These are phyloP conservation scores for Helicosporidium sp. DNA, from an alignment of 139 green algal species.

Conservation along the genomic window DNA sequence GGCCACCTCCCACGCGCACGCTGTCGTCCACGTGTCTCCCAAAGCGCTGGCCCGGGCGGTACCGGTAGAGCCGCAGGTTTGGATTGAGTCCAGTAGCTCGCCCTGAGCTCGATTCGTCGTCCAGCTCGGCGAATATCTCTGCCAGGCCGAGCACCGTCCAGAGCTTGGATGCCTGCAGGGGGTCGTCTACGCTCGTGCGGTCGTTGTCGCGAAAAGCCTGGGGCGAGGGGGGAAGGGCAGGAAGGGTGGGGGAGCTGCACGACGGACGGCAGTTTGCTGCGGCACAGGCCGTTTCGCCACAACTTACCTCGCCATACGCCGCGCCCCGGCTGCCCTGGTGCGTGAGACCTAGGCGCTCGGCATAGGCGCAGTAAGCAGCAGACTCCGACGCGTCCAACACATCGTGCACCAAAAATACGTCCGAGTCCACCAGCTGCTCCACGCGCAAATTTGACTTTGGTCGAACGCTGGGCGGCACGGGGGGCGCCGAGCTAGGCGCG, in stretches of 20 bases:
- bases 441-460: not conserved
- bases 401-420: not conserved
- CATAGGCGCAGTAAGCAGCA: not conserved
- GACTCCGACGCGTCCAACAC: not conserved
- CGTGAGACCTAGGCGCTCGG: slow-evolving; percentile 22
- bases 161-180: slow-evolving; percentile 6
- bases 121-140: slow-evolving; percentile 4
- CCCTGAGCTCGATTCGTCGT: slow-evolving; percentile 7
- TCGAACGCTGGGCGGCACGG: not conserved
- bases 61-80: slow-evolving; percentile 51
- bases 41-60: slow-evolving; percentile 31
- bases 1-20: slow-evolving; percentile 7
- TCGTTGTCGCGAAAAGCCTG: slow-evolving; percentile 35
- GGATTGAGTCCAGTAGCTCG: slow-evolving; percentile 24
- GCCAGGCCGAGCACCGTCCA: slow-evolving; percentile 20
- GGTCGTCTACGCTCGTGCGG: slow-evolving; percentile 17
- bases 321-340: slow-evolving; percentile 30
- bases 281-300: too few relatives aligned
- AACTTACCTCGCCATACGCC: slow-evolving; percentile 34
- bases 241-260: not conserved
- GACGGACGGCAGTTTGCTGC: not conserved
- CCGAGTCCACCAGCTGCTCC: not conserved
- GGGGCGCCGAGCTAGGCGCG: too few relatives aligned
- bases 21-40: slow-evolving; percentile 42
- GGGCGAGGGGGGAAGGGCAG: not conserved